These are phyloP conservation scores for Gardenia jasminoides DNA, from an alignment of 257 asterid genomes.

Conservation along the genomic window DNA sequence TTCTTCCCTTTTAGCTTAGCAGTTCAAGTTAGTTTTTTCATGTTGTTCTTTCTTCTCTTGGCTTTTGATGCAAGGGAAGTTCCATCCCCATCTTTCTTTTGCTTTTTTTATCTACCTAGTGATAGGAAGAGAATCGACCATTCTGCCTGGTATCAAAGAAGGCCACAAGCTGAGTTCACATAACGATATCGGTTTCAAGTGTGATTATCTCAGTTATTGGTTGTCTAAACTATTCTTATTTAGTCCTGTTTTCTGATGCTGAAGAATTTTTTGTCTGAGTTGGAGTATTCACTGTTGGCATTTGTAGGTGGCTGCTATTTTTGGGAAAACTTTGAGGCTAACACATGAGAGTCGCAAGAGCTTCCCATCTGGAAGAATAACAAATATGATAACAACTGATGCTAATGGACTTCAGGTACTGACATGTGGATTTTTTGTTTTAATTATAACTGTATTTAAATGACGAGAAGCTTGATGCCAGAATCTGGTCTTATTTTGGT, in stretches of 20 bases:
- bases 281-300: background rate
- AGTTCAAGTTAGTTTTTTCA: background rate
- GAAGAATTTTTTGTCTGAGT: background rate
- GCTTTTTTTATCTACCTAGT: background rate
- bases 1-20: background rate
- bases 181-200: background rate
- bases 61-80: too few relatives aligned
- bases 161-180: background rate
- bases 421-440: background rate
- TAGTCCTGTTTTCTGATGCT: background rate
- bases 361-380: conserved; percentile 77
- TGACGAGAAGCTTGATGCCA: background rate
- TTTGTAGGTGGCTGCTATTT: conserved; percentile 74
- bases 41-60: background rate
- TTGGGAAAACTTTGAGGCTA: conserved; percentile 71
- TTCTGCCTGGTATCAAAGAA: background rate
- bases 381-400: conserved; percentile 88
- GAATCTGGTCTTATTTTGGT: background rate
- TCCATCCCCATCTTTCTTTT: too few relatives aligned
- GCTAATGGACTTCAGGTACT: conserved; percentile 86
- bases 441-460: background rate
- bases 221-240: background rate
- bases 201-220: background rate
- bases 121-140: background rate
- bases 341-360: conserved; percentile 76